Base-by-base conservation (phyloP, 2,329 filamentous ascomycete species). In the Fusarium fujikuroi region DNA sequence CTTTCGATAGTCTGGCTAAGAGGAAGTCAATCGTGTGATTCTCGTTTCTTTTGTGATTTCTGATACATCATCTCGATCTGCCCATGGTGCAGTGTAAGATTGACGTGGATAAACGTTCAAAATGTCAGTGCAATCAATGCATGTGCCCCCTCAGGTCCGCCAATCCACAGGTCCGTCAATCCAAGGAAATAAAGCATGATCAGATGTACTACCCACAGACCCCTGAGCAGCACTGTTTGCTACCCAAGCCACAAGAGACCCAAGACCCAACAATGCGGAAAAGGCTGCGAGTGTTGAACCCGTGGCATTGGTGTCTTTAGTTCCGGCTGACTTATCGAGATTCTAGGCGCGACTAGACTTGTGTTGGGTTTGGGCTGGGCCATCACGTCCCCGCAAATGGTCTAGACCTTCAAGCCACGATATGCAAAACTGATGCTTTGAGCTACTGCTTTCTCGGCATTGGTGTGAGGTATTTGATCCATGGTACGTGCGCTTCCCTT, bases 381-480 rank as follows among this genome's bases (percentile, higher is more conserved):
- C n/a, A 40, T 36, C 9, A 39, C 7, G n/a, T 43, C 70, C 70
- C 70, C 70, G 70, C 70, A 74, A 74, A 71, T 46, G 57, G 66
- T 74, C 70, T 74, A 74, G 70, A 60, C 50, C 42, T 16, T 9
- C 5, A 62, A 68, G 70, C 70, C 66, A 64, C 54, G 10, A 37
- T 49, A 47, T 28, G 47, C n/a, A 2, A 46, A 40, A 21, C 46
- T 43, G 36, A 34, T 70, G 44, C 32, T 39, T 47, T 46, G 28
- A 66, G 68, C 66, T 66, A 46, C 43, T 39, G 23, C 25, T 30
- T 52, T 50, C 52, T 37, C 34, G 28, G 40, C 46, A 34, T 19
- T 46, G 28, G 30, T 15, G 32, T 40, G 32, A 50, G 56, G 43
- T 62, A 63, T 62, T 61, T 50, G 44, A 46, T 25, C 28, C 10